A percentile compares a stretch with the other conserved stretches of the same genome.
These are phyloP conservation scores for Larix kaempferi DNA, from an alignment of 75 land plant species.

Conservation along the genomic window DNA sequence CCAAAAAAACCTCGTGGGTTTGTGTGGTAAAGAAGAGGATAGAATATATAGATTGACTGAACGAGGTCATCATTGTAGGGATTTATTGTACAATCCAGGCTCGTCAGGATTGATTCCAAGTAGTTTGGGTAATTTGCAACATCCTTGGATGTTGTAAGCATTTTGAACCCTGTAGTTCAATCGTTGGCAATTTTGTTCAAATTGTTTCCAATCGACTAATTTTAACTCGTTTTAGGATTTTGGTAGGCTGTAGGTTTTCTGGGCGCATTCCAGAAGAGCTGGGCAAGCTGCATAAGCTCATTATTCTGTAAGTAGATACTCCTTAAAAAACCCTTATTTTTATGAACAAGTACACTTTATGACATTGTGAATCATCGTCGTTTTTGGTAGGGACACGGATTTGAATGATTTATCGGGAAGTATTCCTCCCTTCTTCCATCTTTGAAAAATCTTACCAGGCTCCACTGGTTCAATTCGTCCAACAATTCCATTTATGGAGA, in stretches of 20 bases:
- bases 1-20: no score
- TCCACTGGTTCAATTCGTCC: conserved; percentile 62
- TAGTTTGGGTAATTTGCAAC: conserved; percentile 29
- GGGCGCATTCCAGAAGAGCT: conserved; percentile 51
- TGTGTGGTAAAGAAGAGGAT: no score
- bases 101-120: conserved; percentile 13
- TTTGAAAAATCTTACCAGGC: conserved; percentile 53
- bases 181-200: no score
- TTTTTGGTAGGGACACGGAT: no score
- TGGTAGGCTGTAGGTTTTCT: conserved; percentile 48
- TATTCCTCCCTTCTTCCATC: conserved; percentile 68
- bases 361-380: no score
- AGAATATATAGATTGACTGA: no score
- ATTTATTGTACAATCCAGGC: no score
- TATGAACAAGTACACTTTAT: background rate
- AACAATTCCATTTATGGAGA: conserved; percentile 57
- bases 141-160: no score
- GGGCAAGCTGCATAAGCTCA: conserved; percentile 37
- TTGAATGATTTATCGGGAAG: no score
- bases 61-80: no score
- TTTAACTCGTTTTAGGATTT: conserved; percentile 27
- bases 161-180: background rate
- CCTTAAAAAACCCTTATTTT: background rate
- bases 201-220: background rate
- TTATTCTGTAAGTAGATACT: conserved; percentile 48